Conservation (phyloP, 1,284 basidiomycete species). For the Cryptococcus floricola region DNA sequence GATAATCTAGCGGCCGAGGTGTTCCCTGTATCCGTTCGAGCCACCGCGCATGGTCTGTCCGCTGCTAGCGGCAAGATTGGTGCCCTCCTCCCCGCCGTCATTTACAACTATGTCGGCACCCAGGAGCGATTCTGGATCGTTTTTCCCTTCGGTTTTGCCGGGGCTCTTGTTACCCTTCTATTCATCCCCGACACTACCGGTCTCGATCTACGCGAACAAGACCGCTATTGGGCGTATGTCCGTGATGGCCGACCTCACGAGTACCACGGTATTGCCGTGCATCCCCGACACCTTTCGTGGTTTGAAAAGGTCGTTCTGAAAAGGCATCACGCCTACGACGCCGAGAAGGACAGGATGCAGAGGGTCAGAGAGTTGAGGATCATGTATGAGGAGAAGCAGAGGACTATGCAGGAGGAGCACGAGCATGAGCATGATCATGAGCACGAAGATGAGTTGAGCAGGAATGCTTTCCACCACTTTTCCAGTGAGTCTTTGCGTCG, state of each 20-base stretch:
- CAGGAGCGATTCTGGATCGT: constrained; percentile 56
- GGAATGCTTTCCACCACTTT: constrained; percentile 23
- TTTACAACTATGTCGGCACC: constrained; percentile 46
- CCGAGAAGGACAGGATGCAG: constrained; percentile 52
- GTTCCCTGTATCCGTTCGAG: constrained; percentile 54
- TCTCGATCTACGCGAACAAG: constrained; percentile 56
- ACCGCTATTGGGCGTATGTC: constrained; percentile 56
- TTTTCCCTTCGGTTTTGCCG: constrained; percentile 55
- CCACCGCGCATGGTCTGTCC: constrained; percentile 52
- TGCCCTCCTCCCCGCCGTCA: constrained; percentile 51
- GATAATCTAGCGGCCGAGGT: constrained; percentile 48
- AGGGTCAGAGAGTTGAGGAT: constrained; percentile 53
- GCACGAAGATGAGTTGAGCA: constrained; percentile 25
- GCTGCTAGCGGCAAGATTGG: constrained; percentile 54
- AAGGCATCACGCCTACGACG: constrained; percentile 53
- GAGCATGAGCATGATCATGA: constrained; percentile 28
- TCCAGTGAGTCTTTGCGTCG: constrained; percentile 12
- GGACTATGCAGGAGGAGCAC: constrained; percentile 12
- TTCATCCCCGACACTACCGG: constrained; percentile 57
- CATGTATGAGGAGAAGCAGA: constrained; percentile 45
- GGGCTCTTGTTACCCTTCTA: constrained; percentile 51
- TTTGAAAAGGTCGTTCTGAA: constrained; percentile 54
- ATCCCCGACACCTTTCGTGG: constrained; percentile 54
- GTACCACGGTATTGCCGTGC: constrained; percentile 57
- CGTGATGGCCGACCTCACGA: constrained; percentile 51